These are phyloP conservation scores for Schwanniomyces etchellsii DNA, from an alignment of 1,139 yeast species.

Conservation along the genomic window DNA sequence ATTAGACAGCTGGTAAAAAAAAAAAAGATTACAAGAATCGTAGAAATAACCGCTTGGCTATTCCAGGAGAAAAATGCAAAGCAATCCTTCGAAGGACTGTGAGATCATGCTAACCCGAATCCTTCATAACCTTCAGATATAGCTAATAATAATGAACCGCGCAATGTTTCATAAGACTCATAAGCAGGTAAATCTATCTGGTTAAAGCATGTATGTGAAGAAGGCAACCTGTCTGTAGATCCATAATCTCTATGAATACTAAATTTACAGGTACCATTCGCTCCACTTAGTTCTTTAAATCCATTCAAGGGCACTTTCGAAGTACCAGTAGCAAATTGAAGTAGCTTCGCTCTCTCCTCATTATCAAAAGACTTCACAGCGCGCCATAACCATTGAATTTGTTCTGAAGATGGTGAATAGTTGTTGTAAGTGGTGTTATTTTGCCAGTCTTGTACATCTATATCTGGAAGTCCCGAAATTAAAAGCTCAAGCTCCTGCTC, in stretches of 20 bases:
- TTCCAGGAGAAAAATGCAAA: no score
- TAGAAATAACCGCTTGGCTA: no score
- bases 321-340: constrained; percentile 97
- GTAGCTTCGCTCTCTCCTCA: constrained; percentile 88
- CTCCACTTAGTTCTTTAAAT: constrained; percentile 84
- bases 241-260: constrained; percentile 91
- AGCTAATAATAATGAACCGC: constrained; percentile 78
- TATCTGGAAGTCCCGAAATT: constrained; percentile 93
- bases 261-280: constrained; percentile 81
- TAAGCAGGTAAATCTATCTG: constrained; percentile 93
- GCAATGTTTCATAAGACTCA: constrained; percentile 77
- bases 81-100: no score
- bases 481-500: constrained; percentile 93
- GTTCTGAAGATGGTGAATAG: constrained; percentile 79
- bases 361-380: constrained; percentile 92
- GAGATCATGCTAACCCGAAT: constrained; percentile 78
- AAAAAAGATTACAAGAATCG: no score
- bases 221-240: constrained; percentile 78
- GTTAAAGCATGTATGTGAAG: constrained; percentile 95
- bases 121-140: constrained; percentile 96
- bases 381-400: constrained; percentile 97
- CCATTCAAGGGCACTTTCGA: constrained; percentile 95
- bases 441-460: constrained; percentile 95
- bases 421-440: constrained; percentile 78
- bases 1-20: no score